A percentile compares a stretch with the other conserved stretches of the same genome.
Evolutionary conservation across 495 filamentous ascomycete genomes (phyloP).

Genomic region (Xylaria palmicola): DNA sequence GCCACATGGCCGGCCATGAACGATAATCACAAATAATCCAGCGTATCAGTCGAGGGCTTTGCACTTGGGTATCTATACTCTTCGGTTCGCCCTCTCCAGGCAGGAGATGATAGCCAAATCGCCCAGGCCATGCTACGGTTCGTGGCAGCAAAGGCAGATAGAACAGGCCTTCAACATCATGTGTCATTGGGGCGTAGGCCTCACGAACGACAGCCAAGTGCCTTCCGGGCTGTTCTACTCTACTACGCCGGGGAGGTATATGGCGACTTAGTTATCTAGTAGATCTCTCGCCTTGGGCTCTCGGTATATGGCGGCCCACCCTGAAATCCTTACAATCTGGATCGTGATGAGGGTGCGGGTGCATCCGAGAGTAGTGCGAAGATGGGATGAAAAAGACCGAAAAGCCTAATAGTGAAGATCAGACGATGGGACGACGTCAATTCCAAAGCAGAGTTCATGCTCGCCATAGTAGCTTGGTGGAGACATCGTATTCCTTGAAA

Average conservation of each 20-base stretch:
- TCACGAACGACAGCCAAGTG: background rate
- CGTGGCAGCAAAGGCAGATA: background rate
- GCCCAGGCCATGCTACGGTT: background rate
- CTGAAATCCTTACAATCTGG: background rate
- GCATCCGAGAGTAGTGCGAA: background rate
- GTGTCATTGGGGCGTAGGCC: no score
- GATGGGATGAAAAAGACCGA: conserved; percentile 10
- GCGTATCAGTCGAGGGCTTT: background rate
- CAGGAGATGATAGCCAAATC: background rate
- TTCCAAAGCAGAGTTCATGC: background rate
- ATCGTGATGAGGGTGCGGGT: conserved; percentile 1
- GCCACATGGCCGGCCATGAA: conserved; percentile 4
- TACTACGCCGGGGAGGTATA: background rate
- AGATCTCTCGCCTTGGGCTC: background rate
- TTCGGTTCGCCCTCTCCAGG: background rate
- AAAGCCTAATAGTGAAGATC: conserved; percentile 14
- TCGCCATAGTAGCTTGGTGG: background rate
- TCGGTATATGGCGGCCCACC: background rate
- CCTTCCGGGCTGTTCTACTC: background rate
- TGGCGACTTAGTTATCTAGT: background rate
- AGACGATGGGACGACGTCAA: background rate
- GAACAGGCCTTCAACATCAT: no score
- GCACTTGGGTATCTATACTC: background rate
- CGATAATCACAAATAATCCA: background rate
- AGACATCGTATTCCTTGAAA: background rate